A percentile compares a stretch with the other conserved stretches of the same genome.
These are phyloP conservation scores for Aegilops sharonensis DNA, from an alignment of 176 grass and related monocot genomes.

Conservation along the genomic window DNA sequence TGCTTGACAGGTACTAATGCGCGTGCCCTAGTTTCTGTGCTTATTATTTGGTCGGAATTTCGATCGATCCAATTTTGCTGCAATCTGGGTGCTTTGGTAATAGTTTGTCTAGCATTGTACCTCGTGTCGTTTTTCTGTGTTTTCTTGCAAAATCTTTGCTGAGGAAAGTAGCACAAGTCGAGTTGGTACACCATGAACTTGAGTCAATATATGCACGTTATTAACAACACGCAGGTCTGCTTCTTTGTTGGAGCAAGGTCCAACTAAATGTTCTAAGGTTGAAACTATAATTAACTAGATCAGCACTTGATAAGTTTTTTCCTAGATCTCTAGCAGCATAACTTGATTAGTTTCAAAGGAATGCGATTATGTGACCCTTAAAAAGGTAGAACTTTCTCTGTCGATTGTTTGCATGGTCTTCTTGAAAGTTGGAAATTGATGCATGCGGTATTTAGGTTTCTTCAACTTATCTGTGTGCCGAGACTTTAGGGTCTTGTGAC, in stretches of 20 bases:
- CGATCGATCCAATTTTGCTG: neutral
- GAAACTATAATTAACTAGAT: neutral
- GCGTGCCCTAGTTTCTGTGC: neutral
- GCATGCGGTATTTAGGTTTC: neutral
- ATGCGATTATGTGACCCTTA: neutral
- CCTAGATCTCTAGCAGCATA: neutral
- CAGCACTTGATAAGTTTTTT: neutral
- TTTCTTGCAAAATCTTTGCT: neutral
- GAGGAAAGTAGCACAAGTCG: neutral
- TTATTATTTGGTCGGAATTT: neutral
- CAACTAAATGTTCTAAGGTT: too few relatives aligned
- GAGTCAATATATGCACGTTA: neutral
- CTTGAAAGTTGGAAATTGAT: neutral
- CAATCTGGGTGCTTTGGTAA: neutral
- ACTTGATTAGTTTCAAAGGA: neutral
- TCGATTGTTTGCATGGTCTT: neutral
- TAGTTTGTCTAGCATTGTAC: neutral
- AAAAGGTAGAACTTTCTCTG: neutral
- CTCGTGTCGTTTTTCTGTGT: neutral
- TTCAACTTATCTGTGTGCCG: neutral
- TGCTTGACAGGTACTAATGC: constrained; percentile 64
- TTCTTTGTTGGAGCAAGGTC: neutral
- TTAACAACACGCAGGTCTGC: neutral
- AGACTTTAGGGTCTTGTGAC: neutral
- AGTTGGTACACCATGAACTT: neutral